Percentiles rank a stretch among this genome's conserved stretches.
Evolutionary conservation across 495 filamentous ascomycete species (phyloP).

Genomic region (Xylaria longipes): DNA sequence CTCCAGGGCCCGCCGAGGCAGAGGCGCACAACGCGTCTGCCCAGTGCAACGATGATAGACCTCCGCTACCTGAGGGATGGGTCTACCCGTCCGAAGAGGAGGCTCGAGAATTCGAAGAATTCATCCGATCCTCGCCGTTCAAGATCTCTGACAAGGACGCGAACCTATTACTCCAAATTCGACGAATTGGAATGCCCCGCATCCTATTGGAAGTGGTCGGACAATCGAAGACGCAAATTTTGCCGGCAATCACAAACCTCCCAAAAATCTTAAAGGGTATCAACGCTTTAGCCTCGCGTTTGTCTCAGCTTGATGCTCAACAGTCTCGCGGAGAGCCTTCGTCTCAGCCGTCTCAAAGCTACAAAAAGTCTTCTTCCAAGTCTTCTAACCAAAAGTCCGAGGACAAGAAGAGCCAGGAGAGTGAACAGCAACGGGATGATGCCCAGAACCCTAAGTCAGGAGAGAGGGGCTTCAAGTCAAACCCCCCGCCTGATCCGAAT

Average conservation of each 20-base stretch:
- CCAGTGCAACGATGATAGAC: constrained; percentile 2
- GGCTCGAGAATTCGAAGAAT: constrained; percentile 16
- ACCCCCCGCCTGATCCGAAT: constrained; percentile 27
- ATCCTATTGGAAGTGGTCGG: constrained; percentile 38
- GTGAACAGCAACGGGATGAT: constrained; percentile 45
- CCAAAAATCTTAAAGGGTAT: constrained; percentile 39
- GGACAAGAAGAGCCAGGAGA: constrained; percentile 39
- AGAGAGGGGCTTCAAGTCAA: constrained; percentile 32
- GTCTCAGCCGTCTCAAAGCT: constrained; percentile 2
- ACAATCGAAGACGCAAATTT: constrained; percentile 65
- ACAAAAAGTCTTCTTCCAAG: constrained; percentile 7
- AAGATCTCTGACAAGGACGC: constrained; percentile 1
- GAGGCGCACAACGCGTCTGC: constrained; percentile 14
- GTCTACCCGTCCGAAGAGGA: constrained; percentile 45
- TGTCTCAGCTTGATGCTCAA: constrained; percentile 23
- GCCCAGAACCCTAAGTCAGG: constrained; percentile 33
- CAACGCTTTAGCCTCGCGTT: constrained; percentile 28
- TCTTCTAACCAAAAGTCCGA: constrained; percentile 14
- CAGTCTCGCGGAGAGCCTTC: background rate
- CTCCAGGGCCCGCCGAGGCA: constrained; percentile 35
- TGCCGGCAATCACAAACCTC: constrained; percentile 65
- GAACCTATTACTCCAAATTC: constrained; percentile 24
- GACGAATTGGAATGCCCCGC: constrained; percentile 37
- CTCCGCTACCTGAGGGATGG: constrained; percentile 43
- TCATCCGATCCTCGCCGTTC: background rate